phyloP scores from a whole-genome alignment of 78 protist species.

The Parvularia atlantis region DNA sequence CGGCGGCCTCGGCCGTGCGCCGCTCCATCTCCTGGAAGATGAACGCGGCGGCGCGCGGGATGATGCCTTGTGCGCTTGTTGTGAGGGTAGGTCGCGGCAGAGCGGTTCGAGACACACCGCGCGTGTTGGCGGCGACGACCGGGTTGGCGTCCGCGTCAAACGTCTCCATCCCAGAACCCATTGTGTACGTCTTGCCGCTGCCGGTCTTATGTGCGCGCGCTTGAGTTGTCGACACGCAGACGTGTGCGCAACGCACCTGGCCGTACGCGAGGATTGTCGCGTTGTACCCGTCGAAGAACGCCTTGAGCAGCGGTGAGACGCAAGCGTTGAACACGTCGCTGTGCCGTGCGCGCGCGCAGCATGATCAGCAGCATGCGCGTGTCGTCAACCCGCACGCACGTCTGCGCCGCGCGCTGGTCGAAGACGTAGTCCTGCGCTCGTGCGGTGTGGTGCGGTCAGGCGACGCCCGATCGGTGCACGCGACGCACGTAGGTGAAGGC shows the following conservation, averaged over 20 bases:
- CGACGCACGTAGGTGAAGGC: too few relatives aligned
- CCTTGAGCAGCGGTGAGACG: too few relatives aligned
- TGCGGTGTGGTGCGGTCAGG: too few relatives aligned
- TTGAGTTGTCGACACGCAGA: too few relatives aligned
- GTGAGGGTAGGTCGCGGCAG: too few relatives aligned
- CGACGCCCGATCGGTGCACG: too few relatives aligned
- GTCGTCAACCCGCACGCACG: too few relatives aligned
- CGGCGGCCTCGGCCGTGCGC: neutral
- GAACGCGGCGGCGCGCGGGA: slow-evolving; percentile 24
- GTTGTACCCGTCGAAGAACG: slow-evolving; percentile 27
- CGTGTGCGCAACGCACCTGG: slow-evolving; percentile 1
- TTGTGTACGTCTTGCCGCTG: slow-evolving; percentile 42
- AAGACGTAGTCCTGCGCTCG: too few relatives aligned
- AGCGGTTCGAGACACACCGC: neutral
- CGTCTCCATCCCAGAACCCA: slow-evolving; percentile 18
- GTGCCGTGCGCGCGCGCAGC: too few relatives aligned
- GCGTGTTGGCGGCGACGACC: neutral
- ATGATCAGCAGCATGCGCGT: too few relatives aligned
- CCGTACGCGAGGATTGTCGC: slow-evolving; percentile 49
- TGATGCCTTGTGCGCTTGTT: slow-evolving; percentile 11
- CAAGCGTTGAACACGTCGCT: too few relatives aligned
- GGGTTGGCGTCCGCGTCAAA: neutral
- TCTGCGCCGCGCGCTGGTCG: too few relatives aligned
- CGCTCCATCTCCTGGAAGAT: neutral
- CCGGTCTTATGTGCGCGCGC: neutral